Evolutionary conservation across 2,329 filamentous ascomycete genomes (phyloP), one percentile per base, ranked within the genome.

Genomic region (Coniosporium tulheliwenetii): DNA sequence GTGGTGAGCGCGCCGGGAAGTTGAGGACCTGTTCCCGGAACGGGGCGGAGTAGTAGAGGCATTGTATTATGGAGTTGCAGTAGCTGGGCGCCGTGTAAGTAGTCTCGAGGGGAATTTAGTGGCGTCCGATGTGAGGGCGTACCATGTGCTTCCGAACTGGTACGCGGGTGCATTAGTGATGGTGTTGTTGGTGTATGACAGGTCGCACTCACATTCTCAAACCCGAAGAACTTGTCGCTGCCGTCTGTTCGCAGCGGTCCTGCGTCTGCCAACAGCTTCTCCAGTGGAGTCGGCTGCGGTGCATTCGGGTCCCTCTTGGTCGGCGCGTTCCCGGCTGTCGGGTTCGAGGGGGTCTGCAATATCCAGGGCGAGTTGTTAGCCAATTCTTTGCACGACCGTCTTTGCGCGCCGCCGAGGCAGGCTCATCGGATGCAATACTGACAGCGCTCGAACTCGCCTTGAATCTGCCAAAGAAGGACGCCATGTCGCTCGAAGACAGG

Each of bases 71-170:
- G 10, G 91, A 98, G 63, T 98, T 98, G 67, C 85, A 94, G 64
- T 98, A 98, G 60, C 89, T 96, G 62, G 40, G 36, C 12, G 9
- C 26, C 40, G 29, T 8, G 31, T 41, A 32, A 43, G 38, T 38
- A 29, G 10, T 13, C 14, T 30, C 30, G 10, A 26, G 37, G 14
- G 5, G 16, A 12, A 5, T n/a, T 37, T 13, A 62, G 57, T 41
- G 44, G 41, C 36, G 33, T 13, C 12, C 19, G 8, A n/a, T n/a
- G 16, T 26, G 26, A 41, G 39, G 7, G n/a, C 66, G 56, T 81
- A 94, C 87, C 89, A 96, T 59, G 89, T 96, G 58, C 94, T 96
- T 57, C 89, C 89, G 66, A 94, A 95, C 86, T 95, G 61, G 40
- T 47, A 37, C n/a, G 41, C 7, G 35, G 10, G 30, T 39, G 40